Evolutionary conservation across 176 grass and related monocot species (phyloP), one percentile per base, ranked within the genome.

Genomic region (Oropetium thomaeum): DNA sequence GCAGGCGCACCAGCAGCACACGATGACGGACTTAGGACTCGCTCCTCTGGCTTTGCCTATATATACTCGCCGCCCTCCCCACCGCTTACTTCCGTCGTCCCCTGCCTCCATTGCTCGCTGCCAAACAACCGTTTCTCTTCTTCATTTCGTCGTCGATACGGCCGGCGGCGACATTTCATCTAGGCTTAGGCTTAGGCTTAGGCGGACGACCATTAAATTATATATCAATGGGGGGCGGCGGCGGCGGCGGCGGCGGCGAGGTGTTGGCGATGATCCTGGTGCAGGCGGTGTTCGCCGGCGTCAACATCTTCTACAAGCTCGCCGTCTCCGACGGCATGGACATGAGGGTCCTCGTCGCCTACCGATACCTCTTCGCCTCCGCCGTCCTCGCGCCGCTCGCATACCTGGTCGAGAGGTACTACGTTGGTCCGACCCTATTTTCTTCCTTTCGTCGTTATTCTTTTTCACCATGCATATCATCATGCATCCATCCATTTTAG

Each of bases 231-330:
- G 57, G 25, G 0, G 26, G 54, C 1, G 26, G 38, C 12, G 51
- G 49, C 20, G 43, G 59, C 16, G 26, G 54, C 1, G 26, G 38
- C 12, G 51, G 49, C 20, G 43, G 59, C 16, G 76, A 29, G 23
- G 25, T 82, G 43, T 81, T 75, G 5, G 96, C 44, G 26, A 99
- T 99, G 91, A 76, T 92, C 52, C 5, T 90, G 57, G 69, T 92
- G 37, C 96, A 95, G 86, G 72, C 83, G 8, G 77, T 70, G 0
- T 92, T 92, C 63, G 89, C 96, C 22, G 91, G 87, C 25, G 83
- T 90, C 3, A 99, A 99, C 74, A 77, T 99, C 61, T 84, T 99
- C 75, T 99, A 92, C 79, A 95, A 99, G 87, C 80, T 99, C 1
- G 96, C 96, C 0, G 81, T 99, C 32, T 75, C 51, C 67, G 96